Percentiles rank a stretch among this genome's conserved stretches.
These are phyloP conservation scores for Nemania abortiva DNA, from an alignment of 2,329 filamentous ascomycete species.

Conservation along the genomic window DNA sequence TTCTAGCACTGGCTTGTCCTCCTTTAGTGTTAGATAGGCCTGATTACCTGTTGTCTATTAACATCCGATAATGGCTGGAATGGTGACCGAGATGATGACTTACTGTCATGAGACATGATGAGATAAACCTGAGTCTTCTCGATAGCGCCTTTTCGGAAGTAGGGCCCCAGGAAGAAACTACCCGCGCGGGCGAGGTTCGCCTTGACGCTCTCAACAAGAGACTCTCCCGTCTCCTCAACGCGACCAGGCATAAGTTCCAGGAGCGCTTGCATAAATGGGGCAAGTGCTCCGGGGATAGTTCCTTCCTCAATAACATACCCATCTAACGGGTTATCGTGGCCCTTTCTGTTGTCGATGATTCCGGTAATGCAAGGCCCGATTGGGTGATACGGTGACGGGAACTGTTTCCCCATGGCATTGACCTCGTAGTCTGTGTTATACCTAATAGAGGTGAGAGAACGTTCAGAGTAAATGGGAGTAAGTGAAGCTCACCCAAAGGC, in stretches of 20 bases:
- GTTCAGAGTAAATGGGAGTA: background rate
- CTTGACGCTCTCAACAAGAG: conserved; percentile 57
- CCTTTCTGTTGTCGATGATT: conserved; percentile 69
- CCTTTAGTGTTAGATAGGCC: conserved; percentile 67
- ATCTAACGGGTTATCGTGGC: conserved; percentile 66
- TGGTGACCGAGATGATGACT: conserved; percentile 37
- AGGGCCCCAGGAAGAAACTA: conserved; percentile 70
- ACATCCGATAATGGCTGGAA: background rate
- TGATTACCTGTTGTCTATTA: conserved; percentile 61
- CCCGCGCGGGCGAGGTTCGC: conserved; percentile 62
- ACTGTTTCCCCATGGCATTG: conserved; percentile 66
- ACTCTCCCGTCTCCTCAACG: conserved; percentile 54
- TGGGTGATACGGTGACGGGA: conserved; percentile 64
- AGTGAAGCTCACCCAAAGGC: conserved; percentile 65
- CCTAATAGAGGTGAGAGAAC: conserved; percentile 50
- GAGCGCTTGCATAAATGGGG: conserved; percentile 67
- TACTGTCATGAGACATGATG: conserved; percentile 74
- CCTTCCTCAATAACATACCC: conserved; percentile 75
- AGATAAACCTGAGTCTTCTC: conserved; percentile 73
- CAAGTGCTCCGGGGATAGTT: conserved; percentile 68
- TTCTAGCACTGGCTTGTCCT: conserved; percentile 70
- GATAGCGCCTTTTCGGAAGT: conserved; percentile 66
- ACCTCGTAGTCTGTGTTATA: conserved; percentile 70
- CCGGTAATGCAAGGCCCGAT: conserved; percentile 73
- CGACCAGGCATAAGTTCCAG: conserved; percentile 66